A percentile compares a stretch with the other conserved stretches of the same genome.
These are phyloP conservation scores for Claviceps cyperi DNA, from an alignment of 2,329 filamentous ascomycete species.

Conservation along the genomic window DNA sequence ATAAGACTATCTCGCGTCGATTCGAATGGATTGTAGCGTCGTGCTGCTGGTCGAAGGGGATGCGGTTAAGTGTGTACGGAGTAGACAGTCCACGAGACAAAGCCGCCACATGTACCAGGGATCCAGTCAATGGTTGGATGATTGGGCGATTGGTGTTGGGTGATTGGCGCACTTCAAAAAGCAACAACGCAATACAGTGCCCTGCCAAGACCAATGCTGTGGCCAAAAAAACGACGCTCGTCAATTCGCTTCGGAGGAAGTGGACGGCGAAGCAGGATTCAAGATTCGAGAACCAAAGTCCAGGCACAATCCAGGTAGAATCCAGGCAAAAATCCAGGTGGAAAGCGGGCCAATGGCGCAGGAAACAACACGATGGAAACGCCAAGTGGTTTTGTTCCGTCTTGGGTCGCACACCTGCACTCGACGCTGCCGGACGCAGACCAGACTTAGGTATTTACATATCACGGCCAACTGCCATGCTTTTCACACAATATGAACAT, in stretches of 20 bases:
- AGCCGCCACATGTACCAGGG: neutral
- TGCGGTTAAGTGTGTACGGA: neutral
- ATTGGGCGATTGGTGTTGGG: neutral
- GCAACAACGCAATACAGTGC: neutral
- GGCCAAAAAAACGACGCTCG: neutral
- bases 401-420: neutral
- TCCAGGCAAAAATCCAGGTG: neutral
- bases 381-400: neutral
- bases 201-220: neutral
- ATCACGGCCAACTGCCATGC: neutral
- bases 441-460: neutral
- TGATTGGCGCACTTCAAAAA: neutral
- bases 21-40: neutral
- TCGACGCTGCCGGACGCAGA: neutral
- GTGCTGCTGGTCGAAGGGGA: neutral
- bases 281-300: neutral
- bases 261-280: neutral
- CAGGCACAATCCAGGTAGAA: neutral
- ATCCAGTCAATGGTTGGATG: neutral
- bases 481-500: neutral
- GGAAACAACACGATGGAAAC: neutral
- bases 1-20: neutral
- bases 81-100: neutral
- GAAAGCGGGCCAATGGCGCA: neutral
- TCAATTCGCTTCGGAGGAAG: neutral